Percentiles rank a stretch among this genome's conserved stretches.
phyloP scores from a whole-genome alignment of 805 yeast species.

The Lipomyces kockii region DNA sequence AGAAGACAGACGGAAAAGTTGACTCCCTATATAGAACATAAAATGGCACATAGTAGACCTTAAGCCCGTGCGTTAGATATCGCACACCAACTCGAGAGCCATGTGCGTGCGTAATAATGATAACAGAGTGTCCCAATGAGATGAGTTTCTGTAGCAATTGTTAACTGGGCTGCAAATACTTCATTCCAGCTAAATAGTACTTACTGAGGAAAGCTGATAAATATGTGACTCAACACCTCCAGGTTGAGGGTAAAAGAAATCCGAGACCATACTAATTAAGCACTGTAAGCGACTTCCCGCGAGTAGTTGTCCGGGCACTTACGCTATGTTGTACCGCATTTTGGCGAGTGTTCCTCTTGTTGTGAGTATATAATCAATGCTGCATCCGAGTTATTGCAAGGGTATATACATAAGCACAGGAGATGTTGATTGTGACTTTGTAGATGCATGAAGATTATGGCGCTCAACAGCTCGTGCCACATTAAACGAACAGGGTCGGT shows the following conservation, averaged over 20 bases:
- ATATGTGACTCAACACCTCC: slow-evolving; percentile 98
- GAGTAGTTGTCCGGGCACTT: slow-evolving; percentile 18
- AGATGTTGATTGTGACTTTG: background rate
- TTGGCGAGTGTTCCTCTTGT: slow-evolving; percentile 9
- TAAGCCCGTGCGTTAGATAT: slow-evolving; percentile 83
- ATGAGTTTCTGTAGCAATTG: slow-evolving; percentile 33
- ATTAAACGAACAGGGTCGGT: too few relatives aligned
- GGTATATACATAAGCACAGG: background rate
- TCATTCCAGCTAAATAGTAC: slow-evolving; percentile 2
- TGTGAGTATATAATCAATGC: background rate
- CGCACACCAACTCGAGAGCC: slow-evolving; percentile 82
- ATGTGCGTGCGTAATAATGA: slow-evolving; percentile 87
- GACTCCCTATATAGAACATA: slow-evolving; percentile 79
- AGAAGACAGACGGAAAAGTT: slow-evolving; percentile 86
- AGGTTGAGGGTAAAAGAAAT: slow-evolving; percentile 96
- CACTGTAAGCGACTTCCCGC: background rate
- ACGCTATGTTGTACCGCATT: slow-evolving; percentile 45
- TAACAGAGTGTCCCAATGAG: slow-evolving; percentile 39
- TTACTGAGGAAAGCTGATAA: slow-evolving; percentile 73
- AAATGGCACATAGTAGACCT: slow-evolving; percentile 89
- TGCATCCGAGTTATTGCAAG: background rate
- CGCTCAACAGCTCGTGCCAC: background rate
- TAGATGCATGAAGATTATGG: background rate
- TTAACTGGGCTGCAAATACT: background rate
- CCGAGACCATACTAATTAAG: slow-evolving; percentile 74